phyloP scores from a whole-genome alignment of 2,329 filamentous ascomycete genomes.

The Chrysoporthe austroafricana region DNA sequence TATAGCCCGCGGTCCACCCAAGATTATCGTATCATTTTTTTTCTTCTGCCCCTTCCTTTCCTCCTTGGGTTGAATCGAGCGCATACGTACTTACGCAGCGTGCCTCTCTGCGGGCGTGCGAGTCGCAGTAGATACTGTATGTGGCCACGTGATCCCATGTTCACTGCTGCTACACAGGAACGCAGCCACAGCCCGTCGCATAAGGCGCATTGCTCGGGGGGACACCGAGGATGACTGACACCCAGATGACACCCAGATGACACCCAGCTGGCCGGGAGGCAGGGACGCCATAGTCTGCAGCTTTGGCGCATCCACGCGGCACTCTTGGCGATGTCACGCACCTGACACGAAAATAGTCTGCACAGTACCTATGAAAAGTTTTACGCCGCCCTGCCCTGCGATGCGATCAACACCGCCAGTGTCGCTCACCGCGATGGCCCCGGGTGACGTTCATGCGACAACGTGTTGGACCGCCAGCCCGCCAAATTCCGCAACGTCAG shows the following conservation, averaged over 20 bases:
- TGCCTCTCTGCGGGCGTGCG: too few relatives aligned
- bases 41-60: neutral
- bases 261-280: neutral
- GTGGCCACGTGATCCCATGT: too few relatives aligned
- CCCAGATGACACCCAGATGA: neutral
- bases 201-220: too few relatives aligned
- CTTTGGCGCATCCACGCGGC: neutral
- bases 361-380: neutral
- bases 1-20: neutral
- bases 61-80: neutral
- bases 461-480: conserved; percentile 1
- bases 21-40: neutral
- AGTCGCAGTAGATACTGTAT: too few relatives aligned
- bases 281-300: neutral
- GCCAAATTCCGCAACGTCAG: conserved; percentile 1
- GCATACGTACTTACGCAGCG: neutral
- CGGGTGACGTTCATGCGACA: neutral
- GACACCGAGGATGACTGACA: too few relatives aligned
- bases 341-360: neutral
- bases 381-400: neutral
- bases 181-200: too few relatives aligned
- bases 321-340: neutral
- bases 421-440: neutral
- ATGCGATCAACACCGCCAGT: neutral
- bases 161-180: too few relatives aligned